phyloP scores from a whole-genome alignment of 2,329 filamentous ascomycete species.

The Trichoderma sp. region DNA sequence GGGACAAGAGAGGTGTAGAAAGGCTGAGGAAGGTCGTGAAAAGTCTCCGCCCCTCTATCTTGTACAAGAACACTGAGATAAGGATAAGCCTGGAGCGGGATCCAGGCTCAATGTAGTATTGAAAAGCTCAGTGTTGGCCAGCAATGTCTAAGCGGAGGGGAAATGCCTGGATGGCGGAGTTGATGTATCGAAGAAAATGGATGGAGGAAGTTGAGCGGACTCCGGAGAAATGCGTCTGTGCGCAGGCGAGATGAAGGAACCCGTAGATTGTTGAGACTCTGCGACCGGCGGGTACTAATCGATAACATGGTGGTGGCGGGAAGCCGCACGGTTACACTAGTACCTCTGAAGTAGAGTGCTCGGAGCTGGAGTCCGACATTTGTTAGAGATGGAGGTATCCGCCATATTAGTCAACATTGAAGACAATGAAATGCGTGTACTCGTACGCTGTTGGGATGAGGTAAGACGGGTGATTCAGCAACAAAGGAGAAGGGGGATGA shows the following conservation, averaged over 20 bases:
- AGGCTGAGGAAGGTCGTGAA: not conserved
- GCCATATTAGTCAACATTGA: not conserved
- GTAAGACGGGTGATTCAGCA: not conserved
- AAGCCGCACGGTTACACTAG: not conserved
- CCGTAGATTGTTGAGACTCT: not conserved
- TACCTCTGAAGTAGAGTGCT: not conserved
- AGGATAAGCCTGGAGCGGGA: not conserved
- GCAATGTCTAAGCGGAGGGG: not conserved
- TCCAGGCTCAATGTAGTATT: not conserved
- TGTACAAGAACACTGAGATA: not conserved
- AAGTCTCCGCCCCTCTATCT: conserved; percentile 6
- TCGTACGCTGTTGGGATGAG: not conserved
- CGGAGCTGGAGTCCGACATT: not conserved
- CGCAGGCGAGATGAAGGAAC: not conserved
- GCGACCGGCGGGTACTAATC: not conserved
- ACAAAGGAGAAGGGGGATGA: not conserved
- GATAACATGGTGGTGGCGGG: not conserved
- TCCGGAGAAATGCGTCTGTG: conserved; percentile 9
- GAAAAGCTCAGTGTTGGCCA: not conserved
- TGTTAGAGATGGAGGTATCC: not conserved
- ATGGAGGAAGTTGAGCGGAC: not conserved
- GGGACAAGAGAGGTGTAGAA: not conserved
- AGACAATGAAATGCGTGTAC: not conserved
- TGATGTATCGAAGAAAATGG: not conserved
- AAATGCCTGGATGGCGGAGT: not conserved